Conservation (phyloP, 2,329 filamentous ascomycete genomes). For the Fusarium burgessii region DNA sequence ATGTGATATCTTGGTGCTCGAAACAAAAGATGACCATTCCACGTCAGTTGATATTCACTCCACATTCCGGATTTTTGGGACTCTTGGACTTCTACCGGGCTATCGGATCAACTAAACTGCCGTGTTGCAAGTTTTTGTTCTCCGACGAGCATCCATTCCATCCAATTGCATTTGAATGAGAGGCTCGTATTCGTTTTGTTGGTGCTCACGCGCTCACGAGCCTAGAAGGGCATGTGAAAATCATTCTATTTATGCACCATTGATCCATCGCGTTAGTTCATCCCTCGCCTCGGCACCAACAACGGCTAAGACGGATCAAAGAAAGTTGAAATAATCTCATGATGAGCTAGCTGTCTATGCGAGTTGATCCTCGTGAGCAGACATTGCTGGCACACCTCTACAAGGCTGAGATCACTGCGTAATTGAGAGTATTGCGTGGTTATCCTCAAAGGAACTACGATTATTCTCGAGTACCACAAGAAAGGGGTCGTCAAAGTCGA, state of each 20-base stretch:
- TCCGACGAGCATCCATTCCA: neutral
- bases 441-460: neutral
- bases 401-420: slow-evolving; percentile 6
- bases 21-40: slow-evolving; percentile 1
- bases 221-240: slow-evolving; percentile 36
- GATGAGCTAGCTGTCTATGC: slow-evolving; percentile 9
- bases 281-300: slow-evolving; percentile 37
- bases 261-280: slow-evolving; percentile 9
- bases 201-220: slow-evolving; percentile 37
- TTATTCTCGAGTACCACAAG: neutral
- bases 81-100: slow-evolving; percentile 4
- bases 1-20: neutral
- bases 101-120: slow-evolving; percentile 31
- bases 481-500: slow-evolving; percentile 24
- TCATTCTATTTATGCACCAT: slow-evolving; percentile 7
- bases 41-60: slow-evolving; percentile 18
- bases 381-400: slow-evolving; percentile 1
- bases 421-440: neutral
- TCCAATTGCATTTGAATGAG: slow-evolving; percentile 6
- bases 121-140: slow-evolving; percentile 10
- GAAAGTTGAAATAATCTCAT: slow-evolving; percentile 18
- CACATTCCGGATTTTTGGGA: slow-evolving; percentile 25
- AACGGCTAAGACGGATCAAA: slow-evolving; percentile 36
- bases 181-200: slow-evolving; percentile 33
- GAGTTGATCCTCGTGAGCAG: slow-evolving; percentile 5